These are phyloP conservation scores for Podospora comata DNA, from an alignment of 495 filamentous ascomycete species.

Conservation along the genomic window DNA sequence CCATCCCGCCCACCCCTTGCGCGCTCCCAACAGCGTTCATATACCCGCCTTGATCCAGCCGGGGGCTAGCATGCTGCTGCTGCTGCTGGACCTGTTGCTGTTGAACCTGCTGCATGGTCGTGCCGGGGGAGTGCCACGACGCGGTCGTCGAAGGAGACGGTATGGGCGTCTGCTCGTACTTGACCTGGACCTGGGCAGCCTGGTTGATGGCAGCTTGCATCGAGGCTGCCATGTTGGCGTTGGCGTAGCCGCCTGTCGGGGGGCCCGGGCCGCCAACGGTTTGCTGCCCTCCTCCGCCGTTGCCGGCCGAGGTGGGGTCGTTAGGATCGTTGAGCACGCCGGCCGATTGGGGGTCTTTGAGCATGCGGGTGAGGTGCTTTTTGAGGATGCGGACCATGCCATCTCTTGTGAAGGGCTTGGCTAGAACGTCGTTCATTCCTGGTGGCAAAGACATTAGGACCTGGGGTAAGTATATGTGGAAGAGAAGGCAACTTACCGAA, in stretches of 20 bases:
- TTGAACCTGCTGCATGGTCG: slow-evolving; percentile 41
- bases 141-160: slow-evolving; percentile 68
- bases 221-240: slow-evolving; percentile 12
- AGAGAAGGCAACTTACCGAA: slow-evolving; percentile 65
- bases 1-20: slow-evolving; percentile 38
- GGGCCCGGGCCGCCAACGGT: slow-evolving; percentile 23
- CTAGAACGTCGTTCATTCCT: slow-evolving; percentile 99
- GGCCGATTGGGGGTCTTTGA: slow-evolving; percentile 45
- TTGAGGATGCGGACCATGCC: slow-evolving; percentile 87
- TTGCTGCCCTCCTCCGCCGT: slow-evolving; percentile 13
- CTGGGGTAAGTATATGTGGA: not conserved
- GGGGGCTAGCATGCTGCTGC: slow-evolving; percentile 56
- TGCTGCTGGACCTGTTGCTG: not conserved
- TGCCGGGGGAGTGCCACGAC: slow-evolving; percentile 71
- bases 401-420: slow-evolving; percentile 96
- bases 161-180: slow-evolving; percentile 79
- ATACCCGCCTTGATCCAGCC: slow-evolving; percentile 42
- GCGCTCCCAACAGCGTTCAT: slow-evolving; percentile 38
- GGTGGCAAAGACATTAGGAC: not conserved
- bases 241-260: slow-evolving; percentile 22
- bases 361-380: slow-evolving; percentile 77
- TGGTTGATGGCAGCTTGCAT: slow-evolving; percentile 26
- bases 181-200: slow-evolving; percentile 50
- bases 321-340: slow-evolving; percentile 11
- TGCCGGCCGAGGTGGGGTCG: not conserved